Conservation (phyloP, 179 eudicot genomes). For the Corrigiola litoralis region DNA sequence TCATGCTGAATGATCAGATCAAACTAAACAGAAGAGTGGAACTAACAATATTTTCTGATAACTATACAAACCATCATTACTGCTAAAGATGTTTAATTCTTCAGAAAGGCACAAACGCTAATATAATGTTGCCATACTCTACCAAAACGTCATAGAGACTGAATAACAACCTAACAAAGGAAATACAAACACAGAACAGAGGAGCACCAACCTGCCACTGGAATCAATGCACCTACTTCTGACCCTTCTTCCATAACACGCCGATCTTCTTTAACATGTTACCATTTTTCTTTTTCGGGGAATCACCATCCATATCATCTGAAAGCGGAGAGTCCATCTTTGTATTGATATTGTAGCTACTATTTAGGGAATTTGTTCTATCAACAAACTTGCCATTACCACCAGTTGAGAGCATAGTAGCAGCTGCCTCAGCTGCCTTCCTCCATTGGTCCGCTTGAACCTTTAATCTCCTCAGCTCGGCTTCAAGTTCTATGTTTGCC, state of each 20-base stretch:
- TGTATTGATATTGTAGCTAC: slow-evolving; percentile 39
- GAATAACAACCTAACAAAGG: background rate
- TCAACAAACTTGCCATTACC: slow-evolving; percentile 50
- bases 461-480: slow-evolving; percentile 70
- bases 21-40: no score
- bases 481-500: slow-evolving; percentile 57
- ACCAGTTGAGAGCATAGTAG: slow-evolving; percentile 65
- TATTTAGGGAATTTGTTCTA: slow-evolving; percentile 59
- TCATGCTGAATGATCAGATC: no score
- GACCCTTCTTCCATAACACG: slow-evolving; percentile 68
- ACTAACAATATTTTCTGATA: no score
- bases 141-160: slow-evolving; percentile 1
- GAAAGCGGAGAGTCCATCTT: slow-evolving; percentile 55
- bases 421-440: slow-evolving; percentile 95
- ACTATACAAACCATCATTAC: no score
- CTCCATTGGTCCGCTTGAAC: slow-evolving; percentile 94
- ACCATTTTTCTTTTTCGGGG: slow-evolving; percentile 67
- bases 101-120: no score
- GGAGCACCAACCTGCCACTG: background rate
- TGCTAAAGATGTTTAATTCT: no score
- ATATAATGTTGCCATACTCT: slow-evolving; percentile 7
- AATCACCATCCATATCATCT: slow-evolving; percentile 64
- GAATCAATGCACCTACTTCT: slow-evolving; percentile 31
- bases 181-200: background rate
- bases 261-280: slow-evolving; percentile 77